A percentile compares a stretch with the other conserved stretches of the same genome.
These are phyloP conservation scores for Coriolopsis trogii DNA, from an alignment of 1,284 basidiomycete genomes.

Conservation along the genomic window DNA sequence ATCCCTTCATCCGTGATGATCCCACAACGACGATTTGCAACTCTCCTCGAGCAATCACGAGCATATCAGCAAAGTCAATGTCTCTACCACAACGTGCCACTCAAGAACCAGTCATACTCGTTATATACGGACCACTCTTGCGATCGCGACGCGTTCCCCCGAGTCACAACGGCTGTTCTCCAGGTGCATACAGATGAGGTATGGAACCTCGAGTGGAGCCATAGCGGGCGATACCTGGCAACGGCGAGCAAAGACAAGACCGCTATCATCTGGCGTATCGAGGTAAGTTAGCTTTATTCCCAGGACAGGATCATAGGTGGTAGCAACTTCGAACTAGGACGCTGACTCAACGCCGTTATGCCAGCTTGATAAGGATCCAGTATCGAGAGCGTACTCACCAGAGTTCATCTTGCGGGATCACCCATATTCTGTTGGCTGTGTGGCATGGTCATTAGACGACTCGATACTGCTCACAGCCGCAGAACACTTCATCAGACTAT, in stretches of 20 bases:
- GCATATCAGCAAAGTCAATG: slow-evolving; percentile 79
- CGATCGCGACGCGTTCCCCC: slow-evolving; percentile 82
- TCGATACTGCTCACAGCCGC: slow-evolving; percentile 79
- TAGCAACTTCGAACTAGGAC: neutral
- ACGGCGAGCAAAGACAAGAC: slow-evolving; percentile 87
- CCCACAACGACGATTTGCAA: slow-evolving; percentile 84
- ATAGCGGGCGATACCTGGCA: slow-evolving; percentile 84
- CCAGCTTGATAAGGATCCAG: slow-evolving; percentile 52
- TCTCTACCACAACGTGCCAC: slow-evolving; percentile 78
- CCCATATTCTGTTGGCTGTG: slow-evolving; percentile 72
- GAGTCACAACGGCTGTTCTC: slow-evolving; percentile 81
- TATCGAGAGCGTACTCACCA: slow-evolving; percentile 60
- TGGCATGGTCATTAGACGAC: slow-evolving; percentile 93
- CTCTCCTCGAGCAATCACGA: slow-evolving; percentile 87
- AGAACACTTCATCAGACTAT: slow-evolving; percentile 82
- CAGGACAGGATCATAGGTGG: too few relatives aligned
- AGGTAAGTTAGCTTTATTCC: slow-evolving; percentile 55
- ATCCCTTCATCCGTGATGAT: slow-evolving; percentile 93
- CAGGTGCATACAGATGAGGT: slow-evolving; percentile 91
- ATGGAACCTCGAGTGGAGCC: slow-evolving; percentile 96
- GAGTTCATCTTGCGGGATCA: slow-evolving; percentile 75
- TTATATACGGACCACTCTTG: slow-evolving; percentile 88
- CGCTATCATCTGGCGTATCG: slow-evolving; percentile 89
- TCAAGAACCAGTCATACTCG: slow-evolving; percentile 66
- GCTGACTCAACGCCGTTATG: slow-evolving; percentile 8